Conservation (phyloP, 116 monocot species). For the Papilionanthe hybrid region DNA sequence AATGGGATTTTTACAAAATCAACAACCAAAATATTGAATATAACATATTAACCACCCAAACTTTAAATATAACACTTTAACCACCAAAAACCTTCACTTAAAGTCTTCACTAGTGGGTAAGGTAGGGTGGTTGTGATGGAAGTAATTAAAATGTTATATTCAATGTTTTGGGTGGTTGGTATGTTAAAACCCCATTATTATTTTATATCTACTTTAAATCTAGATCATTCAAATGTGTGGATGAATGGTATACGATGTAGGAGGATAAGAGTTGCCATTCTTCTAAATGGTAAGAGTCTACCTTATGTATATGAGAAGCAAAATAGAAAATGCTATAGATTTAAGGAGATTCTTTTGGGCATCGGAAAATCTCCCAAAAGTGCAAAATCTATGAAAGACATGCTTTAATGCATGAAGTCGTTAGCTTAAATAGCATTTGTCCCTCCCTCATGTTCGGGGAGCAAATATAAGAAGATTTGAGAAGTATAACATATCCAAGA, state of each 20-base stretch:
- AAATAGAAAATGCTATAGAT: neutral
- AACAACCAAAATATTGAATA: no score
- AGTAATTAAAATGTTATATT: no score
- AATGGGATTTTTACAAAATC: neutral
- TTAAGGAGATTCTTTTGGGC: no score
- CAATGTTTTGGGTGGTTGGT: no score
- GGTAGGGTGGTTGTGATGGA: no score
- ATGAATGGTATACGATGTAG: neutral
- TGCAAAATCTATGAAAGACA: neutral
- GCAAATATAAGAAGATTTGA: neutral
- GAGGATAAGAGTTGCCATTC: neutral
- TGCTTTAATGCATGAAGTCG: neutral
- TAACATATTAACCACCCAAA: no score
- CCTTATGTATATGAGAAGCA: neutral
- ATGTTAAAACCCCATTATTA: no score
- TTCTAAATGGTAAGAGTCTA: neutral
- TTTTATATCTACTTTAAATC: neutral
- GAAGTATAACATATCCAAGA: neutral
- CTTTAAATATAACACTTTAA: no score
- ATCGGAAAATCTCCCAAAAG: neutral
- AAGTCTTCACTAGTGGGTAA: no score
- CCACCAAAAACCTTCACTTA: no score
- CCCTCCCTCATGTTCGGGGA: neutral
- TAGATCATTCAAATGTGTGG: neutral
- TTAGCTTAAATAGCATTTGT: neutral